Conservation (phyloP, 1,139 yeast genomes). For the Candida frijolesensis region DNA sequence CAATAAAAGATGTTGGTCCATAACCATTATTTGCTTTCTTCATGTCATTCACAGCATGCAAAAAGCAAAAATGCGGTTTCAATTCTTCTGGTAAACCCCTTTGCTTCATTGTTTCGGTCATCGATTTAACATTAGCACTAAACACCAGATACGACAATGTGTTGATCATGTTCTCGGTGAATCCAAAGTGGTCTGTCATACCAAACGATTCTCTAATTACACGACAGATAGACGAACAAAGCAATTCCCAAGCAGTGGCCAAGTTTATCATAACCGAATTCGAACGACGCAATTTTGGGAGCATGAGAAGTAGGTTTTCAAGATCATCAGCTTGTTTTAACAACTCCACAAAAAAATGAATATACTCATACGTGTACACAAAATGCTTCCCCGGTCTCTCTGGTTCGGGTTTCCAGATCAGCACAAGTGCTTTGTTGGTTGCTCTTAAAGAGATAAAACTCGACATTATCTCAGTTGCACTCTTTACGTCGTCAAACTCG, state of each 20-base stretch:
- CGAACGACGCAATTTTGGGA: conserved; percentile 73
- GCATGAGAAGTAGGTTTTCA: conserved; percentile 57
- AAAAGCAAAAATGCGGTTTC: conserved; percentile 39
- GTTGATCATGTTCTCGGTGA: conserved; percentile 55
- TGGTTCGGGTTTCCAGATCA: conserved; percentile 90
- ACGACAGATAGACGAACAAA: conserved; percentile 49
- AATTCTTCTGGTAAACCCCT: conserved; percentile 32
- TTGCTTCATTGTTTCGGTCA: conserved; percentile 31
- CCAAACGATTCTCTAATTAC: conserved; percentile 49
- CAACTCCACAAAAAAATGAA: conserved; percentile 61
- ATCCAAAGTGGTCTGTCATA: conserved; percentile 52
- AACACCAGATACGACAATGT: conserved; percentile 52
- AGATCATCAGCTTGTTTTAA: conserved; percentile 58
- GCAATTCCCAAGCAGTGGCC: conserved; percentile 65
- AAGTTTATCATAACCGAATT: conserved; percentile 73
- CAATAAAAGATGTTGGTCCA: conserved; percentile 78
- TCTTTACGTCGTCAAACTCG: conserved; percentile 51
- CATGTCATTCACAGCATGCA: conserved; percentile 62
- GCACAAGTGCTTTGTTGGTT: conserved; percentile 70
- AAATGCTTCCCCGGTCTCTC: conserved; percentile 96
- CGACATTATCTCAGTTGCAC: conserved; percentile 68
- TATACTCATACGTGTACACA: conserved; percentile 71
- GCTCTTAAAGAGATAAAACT: conserved; percentile 66
- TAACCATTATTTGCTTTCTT: conserved; percentile 78
- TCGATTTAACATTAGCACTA: conserved; percentile 36